phyloP scores from a whole-genome alignment of 805 yeast genomes.

The Candida sphagnicola region DNA sequence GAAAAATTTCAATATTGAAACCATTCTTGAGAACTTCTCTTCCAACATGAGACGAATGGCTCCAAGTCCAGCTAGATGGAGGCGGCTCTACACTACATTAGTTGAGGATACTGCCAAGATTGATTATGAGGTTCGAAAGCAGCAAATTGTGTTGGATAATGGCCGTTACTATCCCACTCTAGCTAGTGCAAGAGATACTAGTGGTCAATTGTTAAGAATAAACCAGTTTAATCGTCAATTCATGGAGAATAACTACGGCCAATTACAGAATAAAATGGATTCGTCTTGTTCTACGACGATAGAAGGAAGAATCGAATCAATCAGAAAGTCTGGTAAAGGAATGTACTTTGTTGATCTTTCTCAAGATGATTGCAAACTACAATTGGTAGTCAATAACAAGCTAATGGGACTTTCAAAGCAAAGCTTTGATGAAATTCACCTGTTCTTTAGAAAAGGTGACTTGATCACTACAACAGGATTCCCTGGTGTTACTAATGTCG shows the following conservation, averaged over 20 bases:
- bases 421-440: constrained; percentile 39
- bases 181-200: constrained; percentile 6
- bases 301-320: constrained; percentile 56
- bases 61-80: neutral
- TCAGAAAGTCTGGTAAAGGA: constrained; percentile 66
- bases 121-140: constrained; percentile 8
- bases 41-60: neutral
- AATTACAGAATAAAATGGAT: constrained; percentile 7
- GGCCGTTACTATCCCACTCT: constrained; percentile 10
- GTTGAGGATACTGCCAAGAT: neutral
- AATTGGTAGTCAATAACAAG: constrained; percentile 57
- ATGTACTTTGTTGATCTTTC: constrained; percentile 64
- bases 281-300: constrained; percentile 7
- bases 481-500: constrained; percentile 73
- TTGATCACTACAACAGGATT: constrained; percentile 59
- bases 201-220: neutral
- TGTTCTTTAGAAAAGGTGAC: constrained; percentile 65
- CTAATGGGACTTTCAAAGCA: constrained; percentile 38
- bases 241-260: constrained; percentile 6
- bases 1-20: neutral
- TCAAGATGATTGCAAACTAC: constrained; percentile 59
- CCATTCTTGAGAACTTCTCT: no score
- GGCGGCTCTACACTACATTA: neutral
- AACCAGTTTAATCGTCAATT: constrained; percentile 8
- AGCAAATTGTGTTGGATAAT: constrained; percentile 3